phyloP scores from a whole-genome alignment of 2,329 filamentous ascomycete species.

The Aspergillus nomiae region DNA sequence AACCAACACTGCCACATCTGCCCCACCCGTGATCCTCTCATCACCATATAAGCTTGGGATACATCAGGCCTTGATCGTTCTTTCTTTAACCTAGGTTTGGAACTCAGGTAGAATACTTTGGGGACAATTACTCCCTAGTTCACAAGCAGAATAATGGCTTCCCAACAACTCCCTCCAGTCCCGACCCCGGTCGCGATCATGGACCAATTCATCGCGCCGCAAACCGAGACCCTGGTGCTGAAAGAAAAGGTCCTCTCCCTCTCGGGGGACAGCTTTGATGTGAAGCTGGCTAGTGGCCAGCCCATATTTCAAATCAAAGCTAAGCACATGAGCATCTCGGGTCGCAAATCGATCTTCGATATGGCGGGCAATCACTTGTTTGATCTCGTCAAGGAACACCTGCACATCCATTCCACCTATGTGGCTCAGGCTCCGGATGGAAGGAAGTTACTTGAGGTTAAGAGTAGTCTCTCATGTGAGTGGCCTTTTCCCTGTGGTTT shows the following conservation, averaged over 20 bases:
- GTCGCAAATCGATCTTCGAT: constrained; percentile 27
- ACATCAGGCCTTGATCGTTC: neutral
- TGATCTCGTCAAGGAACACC: constrained; percentile 26
- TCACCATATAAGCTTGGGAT: neutral
- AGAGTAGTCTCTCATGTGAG: neutral
- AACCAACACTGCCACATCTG: too few relatives aligned
- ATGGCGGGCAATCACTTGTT: constrained; percentile 21
- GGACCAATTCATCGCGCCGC: neutral
- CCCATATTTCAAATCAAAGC: neutral
- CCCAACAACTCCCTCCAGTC: neutral
- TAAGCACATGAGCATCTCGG: constrained; percentile 11
- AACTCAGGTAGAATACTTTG: neutral
- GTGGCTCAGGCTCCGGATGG: neutral
- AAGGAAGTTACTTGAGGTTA: neutral
- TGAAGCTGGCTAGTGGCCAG: neutral
- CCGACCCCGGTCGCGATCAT: neutral
- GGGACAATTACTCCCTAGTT: neutral
- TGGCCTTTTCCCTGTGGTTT: neutral
- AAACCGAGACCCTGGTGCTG: neutral
- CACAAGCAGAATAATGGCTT: neutral
- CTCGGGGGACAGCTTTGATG: neutral
- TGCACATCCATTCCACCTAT: constrained; percentile 19
- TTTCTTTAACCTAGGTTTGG: neutral
- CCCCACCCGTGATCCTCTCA: neutral
- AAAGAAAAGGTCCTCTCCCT: neutral